A percentile compares a stretch with the other conserved stretches of the same genome.
phyloP scores from a whole-genome alignment of 257 asterid species.

The Jacaranda copaia region DNA sequence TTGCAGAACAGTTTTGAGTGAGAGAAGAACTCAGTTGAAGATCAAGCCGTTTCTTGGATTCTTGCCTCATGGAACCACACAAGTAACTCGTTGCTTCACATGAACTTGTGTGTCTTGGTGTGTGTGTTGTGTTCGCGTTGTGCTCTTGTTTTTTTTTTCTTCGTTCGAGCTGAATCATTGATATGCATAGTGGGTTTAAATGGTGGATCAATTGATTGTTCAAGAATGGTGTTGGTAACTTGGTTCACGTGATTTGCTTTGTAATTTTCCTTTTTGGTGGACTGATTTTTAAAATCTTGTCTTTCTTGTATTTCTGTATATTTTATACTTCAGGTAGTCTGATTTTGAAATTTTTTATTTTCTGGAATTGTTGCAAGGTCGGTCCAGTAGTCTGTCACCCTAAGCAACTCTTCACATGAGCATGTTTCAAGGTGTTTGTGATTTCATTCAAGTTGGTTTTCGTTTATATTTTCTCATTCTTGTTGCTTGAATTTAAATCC shows the following conservation, averaged over 20 bases:
- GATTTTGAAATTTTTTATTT: slow-evolving; percentile 7
- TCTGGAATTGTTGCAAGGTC: background rate
- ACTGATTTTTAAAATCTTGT: background rate
- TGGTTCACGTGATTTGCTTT: slow-evolving; percentile 18
- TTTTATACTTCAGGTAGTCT: background rate
- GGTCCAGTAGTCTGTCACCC: background rate
- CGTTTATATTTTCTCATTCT: background rate
- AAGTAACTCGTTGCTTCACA: slow-evolving; percentile 45
- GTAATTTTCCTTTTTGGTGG: background rate
- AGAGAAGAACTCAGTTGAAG: slow-evolving; percentile 50
- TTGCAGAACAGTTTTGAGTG: slow-evolving; percentile 42
- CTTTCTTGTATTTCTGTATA: background rate
- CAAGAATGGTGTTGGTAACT: slow-evolving; percentile 15
- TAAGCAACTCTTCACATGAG: background rate
- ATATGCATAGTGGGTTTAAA: background rate
- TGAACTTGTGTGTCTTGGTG: background rate
- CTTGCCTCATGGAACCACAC: slow-evolving; percentile 63
- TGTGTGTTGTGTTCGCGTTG: background rate
- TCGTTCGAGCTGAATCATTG: background rate
- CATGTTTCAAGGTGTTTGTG: background rate
- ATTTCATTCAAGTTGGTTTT: slow-evolving; percentile 13
- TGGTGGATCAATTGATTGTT: slow-evolving; percentile 14
- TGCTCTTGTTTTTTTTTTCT: background rate
- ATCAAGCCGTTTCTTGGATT: slow-evolving; percentile 70
- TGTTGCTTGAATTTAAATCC: slow-evolving; percentile 20